Conservation (phyloP, 495 filamentous ascomycete species). For the Aspergillus wentii region DNA sequence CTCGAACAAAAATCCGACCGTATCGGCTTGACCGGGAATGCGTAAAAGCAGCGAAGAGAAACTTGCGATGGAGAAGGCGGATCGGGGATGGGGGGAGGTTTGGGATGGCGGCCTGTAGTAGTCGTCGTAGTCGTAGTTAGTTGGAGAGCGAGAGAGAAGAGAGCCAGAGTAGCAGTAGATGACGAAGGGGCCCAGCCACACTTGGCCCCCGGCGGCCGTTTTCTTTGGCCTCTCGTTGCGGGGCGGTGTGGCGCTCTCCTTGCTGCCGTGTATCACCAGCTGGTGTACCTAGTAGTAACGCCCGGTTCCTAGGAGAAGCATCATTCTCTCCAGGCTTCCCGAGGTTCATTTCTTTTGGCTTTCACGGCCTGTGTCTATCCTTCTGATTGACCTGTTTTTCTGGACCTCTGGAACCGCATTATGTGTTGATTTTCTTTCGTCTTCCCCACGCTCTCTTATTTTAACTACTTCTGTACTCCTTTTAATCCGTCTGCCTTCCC, state of each 20-base stretch:
- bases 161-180: constrained; percentile 9
- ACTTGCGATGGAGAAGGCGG: constrained; percentile 6
- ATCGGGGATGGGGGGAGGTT: constrained; percentile 16
- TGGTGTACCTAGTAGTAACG: neutral
- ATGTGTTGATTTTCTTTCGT: constrained; percentile 5
- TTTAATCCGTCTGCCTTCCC: neutral
- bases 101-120: constrained; percentile 11
- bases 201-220: constrained; percentile 10
- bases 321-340: too few species aligned
- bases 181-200: constrained; percentile 25
- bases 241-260: constrained; percentile 17
- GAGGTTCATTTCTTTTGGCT: too few species aligned
- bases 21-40: too few species aligned
- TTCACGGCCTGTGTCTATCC: too few species aligned
- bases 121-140: neutral
- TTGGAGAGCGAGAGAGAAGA: neutral
- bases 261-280: constrained; percentile 8
- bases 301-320: too few species aligned
- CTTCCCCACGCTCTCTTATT: constrained; percentile 1
- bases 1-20: too few species aligned
- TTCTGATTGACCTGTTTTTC: neutral
- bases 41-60: too few species aligned
- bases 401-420: too few species aligned
- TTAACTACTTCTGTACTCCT: neutral
- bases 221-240: constrained; percentile 9